phyloP scores from a whole-genome alignment of 352 stramenopile species.

The Phytophthora foliorum region DNA sequence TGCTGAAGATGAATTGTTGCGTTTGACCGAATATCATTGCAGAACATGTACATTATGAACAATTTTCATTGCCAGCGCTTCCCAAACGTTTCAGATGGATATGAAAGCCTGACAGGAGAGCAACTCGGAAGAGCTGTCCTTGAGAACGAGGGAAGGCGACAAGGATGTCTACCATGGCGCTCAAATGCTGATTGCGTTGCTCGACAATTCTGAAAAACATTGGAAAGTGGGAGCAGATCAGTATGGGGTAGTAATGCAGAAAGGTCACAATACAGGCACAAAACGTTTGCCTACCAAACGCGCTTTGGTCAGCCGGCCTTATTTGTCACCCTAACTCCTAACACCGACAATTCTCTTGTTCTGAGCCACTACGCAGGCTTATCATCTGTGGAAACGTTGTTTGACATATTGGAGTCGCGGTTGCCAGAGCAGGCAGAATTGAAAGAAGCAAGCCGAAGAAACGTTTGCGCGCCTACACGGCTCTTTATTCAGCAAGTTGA shows the following conservation, averaged over 20 bases:
- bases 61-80: constrained; percentile 1
- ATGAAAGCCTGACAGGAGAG: background rate
- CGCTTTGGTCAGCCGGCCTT: constrained; percentile 1
- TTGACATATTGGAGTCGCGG: background rate
- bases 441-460: background rate
- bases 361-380: background rate
- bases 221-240: background rate
- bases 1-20: constrained; percentile 4
- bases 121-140: background rate
- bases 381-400: background rate
- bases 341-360: constrained; percentile 1
- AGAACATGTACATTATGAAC: constrained; percentile 10
- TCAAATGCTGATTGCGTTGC: background rate
- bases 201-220: background rate
- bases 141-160: background rate
- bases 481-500: constrained; percentile 7
- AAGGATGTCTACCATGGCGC: constrained; percentile 1
- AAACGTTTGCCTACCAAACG: too few species aligned
- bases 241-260: constrained; percentile 6
- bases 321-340: constrained; percentile 5
- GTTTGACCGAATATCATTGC: constrained; percentile 20
- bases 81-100: background rate
- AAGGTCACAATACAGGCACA: background rate
- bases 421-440: background rate
- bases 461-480: background rate